Base-by-base conservation (phyloP, 2,329 filamentous ascomycete genomes). In the Rhinocladiella similis region DNA sequence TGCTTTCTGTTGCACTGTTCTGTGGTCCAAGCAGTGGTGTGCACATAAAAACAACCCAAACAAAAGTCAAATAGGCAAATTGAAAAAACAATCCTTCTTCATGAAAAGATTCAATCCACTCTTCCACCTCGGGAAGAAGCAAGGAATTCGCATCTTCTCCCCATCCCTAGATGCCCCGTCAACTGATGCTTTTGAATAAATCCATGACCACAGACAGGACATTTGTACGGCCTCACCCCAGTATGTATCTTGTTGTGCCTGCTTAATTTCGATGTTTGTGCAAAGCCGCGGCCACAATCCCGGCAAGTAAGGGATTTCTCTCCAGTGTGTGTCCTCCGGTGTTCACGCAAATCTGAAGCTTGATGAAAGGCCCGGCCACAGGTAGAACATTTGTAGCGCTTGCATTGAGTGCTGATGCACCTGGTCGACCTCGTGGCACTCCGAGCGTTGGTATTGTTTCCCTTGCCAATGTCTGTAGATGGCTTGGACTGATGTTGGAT, bases 1-100 rank as follows among this genome's bases (percentile, higher is more conserved):
- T 61, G 49, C 54, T 16, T 46, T 33, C 29, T 33, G 29, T 42
- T 61, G 59, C 46, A 49, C 59, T 58, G 59, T 61, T 46, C 59
- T 61, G 59, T 61, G 51, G 33, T 61, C 59, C 59, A 57, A 38
- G 47, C 41, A 52, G 47, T 27, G 22, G 22, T 53, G 22, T 25
- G 22, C 22, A 25, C 7, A 33, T 10, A 33, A 33, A 10, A 12
- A 33, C 29, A 47, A 25, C 35, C 25, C 35, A 41, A 33, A 33
- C 52, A 20, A 46, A 45, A 46, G 20, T 46, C 20, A 27, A 25
- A n/a, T 7, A 27, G 14, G 20, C 16, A 10, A n/a, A n/a, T 27
- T 19, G 41, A n/a, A n/a, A 22, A 22, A 46, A 16, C 43, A 20
- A 3, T 7, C 4, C 25, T 27, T 27, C 20, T 19, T 16, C 36